Conservation (phyloP, 1,139 yeast species). For the Candida glucosophila region DNA sequence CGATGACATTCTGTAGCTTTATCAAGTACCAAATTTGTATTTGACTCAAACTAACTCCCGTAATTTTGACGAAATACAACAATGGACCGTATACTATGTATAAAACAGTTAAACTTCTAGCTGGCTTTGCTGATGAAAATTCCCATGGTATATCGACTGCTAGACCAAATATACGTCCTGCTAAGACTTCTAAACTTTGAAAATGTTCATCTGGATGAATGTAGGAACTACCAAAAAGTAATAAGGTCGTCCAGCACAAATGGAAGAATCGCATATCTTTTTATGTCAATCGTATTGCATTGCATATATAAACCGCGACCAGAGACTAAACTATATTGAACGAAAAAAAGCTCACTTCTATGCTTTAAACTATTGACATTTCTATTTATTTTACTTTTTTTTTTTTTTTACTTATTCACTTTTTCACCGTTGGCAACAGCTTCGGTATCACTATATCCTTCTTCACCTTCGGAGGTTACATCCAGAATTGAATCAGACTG, state of each 20-base stretch:
- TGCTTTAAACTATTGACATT: too few relatives aligned
- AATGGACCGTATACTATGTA: slow-evolving; percentile 67
- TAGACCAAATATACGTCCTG: slow-evolving; percentile 40
- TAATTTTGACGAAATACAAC: slow-evolving; percentile 20
- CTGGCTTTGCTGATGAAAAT: slow-evolving; percentile 47
- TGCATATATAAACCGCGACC: too few relatives aligned
- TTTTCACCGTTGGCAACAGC: slow-evolving; percentile 2
- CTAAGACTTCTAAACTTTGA: slow-evolving; percentile 73
- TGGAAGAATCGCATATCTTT: not conserved
- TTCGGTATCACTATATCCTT: slow-evolving; percentile 6
- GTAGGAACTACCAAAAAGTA: slow-evolving; percentile 70
- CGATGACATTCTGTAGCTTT: slow-evolving; percentile 48
- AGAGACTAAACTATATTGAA: too few relatives aligned
- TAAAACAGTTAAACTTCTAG: slow-evolving; percentile 68
- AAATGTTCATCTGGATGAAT: slow-evolving; percentile 98
- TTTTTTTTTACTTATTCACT: too few relatives aligned
- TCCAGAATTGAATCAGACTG: slow-evolving; percentile 2
- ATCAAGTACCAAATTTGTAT: slow-evolving; percentile 45
- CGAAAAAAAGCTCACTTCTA: too few relatives aligned
- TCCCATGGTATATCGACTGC: slow-evolving; percentile 78
- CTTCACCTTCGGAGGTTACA: too few relatives aligned
- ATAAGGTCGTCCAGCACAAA: slow-evolving; percentile 34
- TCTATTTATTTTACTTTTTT: too few relatives aligned
- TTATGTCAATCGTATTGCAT: too few relatives aligned
- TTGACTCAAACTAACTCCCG: slow-evolving; percentile 45